Conservation (phyloP, 1,284 basidiomycete genomes). For the Inonotus obliquus region DNA sequence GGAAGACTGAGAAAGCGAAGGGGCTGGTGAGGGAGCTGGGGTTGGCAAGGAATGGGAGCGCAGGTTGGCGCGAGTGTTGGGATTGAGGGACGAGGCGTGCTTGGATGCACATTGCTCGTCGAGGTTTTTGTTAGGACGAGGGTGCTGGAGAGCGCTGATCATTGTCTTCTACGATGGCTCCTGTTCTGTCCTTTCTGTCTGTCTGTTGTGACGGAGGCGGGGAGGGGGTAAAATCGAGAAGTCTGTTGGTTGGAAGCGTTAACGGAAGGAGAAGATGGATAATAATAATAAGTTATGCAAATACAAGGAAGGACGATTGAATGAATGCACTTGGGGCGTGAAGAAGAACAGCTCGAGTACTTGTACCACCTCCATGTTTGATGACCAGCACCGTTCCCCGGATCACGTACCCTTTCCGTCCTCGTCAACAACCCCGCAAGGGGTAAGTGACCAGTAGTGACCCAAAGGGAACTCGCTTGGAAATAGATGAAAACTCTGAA, state of each 20-base stretch:
- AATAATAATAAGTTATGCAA: not conserved
- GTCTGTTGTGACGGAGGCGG: not conserved
- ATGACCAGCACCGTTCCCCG: not conserved
- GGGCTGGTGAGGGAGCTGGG: constrained; percentile 15
- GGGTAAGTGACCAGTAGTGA: not conserved
- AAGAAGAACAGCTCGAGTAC: not conserved
- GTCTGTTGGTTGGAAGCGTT: not conserved
- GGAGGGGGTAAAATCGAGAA: not conserved
- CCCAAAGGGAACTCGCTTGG: constrained; percentile 2
- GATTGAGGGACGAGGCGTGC: not conserved
- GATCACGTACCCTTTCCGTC: not conserved
- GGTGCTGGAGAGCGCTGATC: constrained; percentile 12
- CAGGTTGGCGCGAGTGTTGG: not conserved
- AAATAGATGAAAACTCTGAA: not conserved
- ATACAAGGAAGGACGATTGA: constrained; percentile 2
- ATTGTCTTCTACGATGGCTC: constrained; percentile 11
- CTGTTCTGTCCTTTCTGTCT: constrained; percentile 6
- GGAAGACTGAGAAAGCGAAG: constrained; percentile 1
- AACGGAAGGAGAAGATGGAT: not conserved
- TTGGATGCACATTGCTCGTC: not conserved
- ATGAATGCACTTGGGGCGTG: too few relatives aligned
- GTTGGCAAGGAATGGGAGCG: constrained; percentile 12
- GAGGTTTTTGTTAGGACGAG: constrained; percentile 15
- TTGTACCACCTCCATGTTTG: not conserved
- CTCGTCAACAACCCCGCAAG: not conserved